Base-by-base conservation (phyloP, 495 filamentous ascomycete genomes). In the Neurospora cerealis region DNA sequence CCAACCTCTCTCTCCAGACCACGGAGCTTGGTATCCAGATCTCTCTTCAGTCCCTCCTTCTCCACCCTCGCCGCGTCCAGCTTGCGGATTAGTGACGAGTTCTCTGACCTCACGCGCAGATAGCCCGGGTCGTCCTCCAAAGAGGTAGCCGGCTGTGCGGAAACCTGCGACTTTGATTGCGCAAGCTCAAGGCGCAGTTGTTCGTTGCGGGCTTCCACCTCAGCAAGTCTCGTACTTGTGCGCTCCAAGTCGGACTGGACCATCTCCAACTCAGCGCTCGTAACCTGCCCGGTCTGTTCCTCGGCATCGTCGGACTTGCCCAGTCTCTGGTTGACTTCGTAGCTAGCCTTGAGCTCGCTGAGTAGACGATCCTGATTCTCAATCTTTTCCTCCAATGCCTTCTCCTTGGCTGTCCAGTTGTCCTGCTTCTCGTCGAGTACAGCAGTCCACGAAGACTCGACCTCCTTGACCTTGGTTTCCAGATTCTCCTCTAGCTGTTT, bases 371-470 rank as follows among this genome's bases (percentile, higher is more conserved):
- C 96, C 79, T 98, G 96, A 76, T 91, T 95, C 79, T 97, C 96
- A 28, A 97, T 85, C 80, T 97, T 98, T 75, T 98, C 95, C 77
- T 96, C 93, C 48, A 98, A 83, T 48, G 88, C 92, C 81, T 92
- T 92, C 85, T 99, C 96, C 80, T 97, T 98, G 39, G 95, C 92
- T 73, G 92, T 89, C 96, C 96, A 98, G 79, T 98, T 98, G 79
- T 95, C 93, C 74, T 93, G 90, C 83, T 98, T 98, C 85, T 99
- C 96, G 40, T 91, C 88, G 40, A 99, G 81, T n/a, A 98, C 95
- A 21, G 93, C 93, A 10, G 91, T 87, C 95, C 96, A 98, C 3
- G 95, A 95, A 10, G 87, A 83, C 81, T 98, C 96, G 32, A 97
- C 89, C 74, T 97, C 95, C 80, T 92, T 95, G 54, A 94, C 90